Evolutionary conservation across 2,329 filamentous ascomycete species (phyloP).

Genomic region (Epichloe aotearoae): DNA sequence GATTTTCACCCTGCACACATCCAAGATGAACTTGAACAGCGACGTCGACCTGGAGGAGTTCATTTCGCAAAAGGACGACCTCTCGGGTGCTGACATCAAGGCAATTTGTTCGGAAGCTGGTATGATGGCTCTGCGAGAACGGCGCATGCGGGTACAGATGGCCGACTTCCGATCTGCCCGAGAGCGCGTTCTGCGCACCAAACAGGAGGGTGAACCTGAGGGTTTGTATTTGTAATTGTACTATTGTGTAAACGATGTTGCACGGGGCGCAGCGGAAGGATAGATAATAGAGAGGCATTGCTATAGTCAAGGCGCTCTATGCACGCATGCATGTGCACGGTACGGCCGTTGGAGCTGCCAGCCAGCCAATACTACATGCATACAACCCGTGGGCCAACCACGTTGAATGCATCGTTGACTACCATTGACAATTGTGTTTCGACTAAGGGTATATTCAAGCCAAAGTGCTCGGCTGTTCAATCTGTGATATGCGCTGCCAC

Average conservation of each 20-base stretch:
- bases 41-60: constrained; percentile 99
- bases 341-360: background rate
- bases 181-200: constrained; percentile 93
- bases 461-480: background rate
- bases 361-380: no score
- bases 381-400: background rate
- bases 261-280: background rate
- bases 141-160: constrained; percentile 98
- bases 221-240: constrained; percentile 82
- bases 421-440: background rate
- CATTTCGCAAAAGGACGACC: constrained; percentile 94
- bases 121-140: constrained; percentile 82
- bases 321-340: background rate
- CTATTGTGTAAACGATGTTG: constrained; percentile 4
- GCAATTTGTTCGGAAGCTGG: constrained; percentile 97
- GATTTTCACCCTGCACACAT: constrained; percentile 96
- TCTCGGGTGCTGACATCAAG: constrained; percentile 96
- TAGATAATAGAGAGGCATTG: background rate
- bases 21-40: constrained; percentile 92
- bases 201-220: constrained; percentile 96
- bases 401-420: background rate
- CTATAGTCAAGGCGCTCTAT: background rate
- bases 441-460: background rate
- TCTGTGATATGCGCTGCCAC: background rate
- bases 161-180: constrained; percentile 87